phyloP scores from a whole-genome alignment of 2,329 filamentous ascomycete genomes.

The Sarocladium oryzae region DNA sequence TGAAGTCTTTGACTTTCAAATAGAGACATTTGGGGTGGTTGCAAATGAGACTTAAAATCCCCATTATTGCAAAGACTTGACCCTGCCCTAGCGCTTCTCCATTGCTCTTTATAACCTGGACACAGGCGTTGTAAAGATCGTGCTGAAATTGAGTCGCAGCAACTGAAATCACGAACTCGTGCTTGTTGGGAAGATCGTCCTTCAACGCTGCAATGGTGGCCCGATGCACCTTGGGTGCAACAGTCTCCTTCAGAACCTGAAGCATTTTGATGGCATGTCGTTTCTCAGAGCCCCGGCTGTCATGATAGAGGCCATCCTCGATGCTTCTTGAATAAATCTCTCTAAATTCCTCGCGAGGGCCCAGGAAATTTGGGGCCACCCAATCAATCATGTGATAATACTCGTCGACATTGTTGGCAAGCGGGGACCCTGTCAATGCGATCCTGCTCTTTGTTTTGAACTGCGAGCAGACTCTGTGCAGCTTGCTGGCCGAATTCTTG shows the following conservation, averaged over 20 bases:
- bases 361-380: slow-evolving; percentile 75
- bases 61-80: slow-evolving; percentile 28
- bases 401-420: slow-evolving; percentile 78
- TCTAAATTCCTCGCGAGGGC: slow-evolving; percentile 60
- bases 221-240: slow-evolving; percentile 73
- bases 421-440: slow-evolving; percentile 78
- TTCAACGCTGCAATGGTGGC: slow-evolving; percentile 60
- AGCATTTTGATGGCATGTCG: slow-evolving; percentile 60
- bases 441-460: slow-evolving; percentile 68
- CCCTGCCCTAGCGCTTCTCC: slow-evolving; percentile 8
- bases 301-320: slow-evolving; percentile 58
- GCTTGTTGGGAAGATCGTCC: slow-evolving; percentile 64
- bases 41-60: slow-evolving; percentile 40
- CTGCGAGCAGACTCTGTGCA: slow-evolving; percentile 45
- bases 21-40: slow-evolving; percentile 46
- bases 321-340: slow-evolving; percentile 68
- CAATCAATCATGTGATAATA: slow-evolving; percentile 86
- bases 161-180: slow-evolving; percentile 74
- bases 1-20: slow-evolving; percentile 21
- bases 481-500: slow-evolving; percentile 56
- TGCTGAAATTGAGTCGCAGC: slow-evolving; percentile 61
- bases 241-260: slow-evolving; percentile 61
- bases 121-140: slow-evolving; percentile 50
- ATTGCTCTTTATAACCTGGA: slow-evolving; percentile 18
- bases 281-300: slow-evolving; percentile 52